phyloP scores from a whole-genome alignment of 2,329 filamentous ascomycete species.

The Magnaporthiopsis poae region DNA sequence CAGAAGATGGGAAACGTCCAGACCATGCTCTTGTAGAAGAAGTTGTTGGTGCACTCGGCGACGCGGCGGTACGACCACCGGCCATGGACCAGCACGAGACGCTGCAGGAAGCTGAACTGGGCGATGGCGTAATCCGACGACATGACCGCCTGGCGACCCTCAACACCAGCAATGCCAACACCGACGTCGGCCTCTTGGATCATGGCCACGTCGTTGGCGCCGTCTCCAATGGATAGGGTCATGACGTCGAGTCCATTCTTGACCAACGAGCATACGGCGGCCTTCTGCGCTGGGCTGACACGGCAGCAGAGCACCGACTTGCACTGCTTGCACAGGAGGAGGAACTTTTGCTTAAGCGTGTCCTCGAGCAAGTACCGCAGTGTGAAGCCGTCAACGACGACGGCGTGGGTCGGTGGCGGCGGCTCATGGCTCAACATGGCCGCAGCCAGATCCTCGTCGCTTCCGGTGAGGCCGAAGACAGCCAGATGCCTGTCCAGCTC shows the following conservation, averaged over 20 bases:
- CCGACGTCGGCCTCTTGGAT: conserved; percentile 96
- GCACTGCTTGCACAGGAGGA: conserved; percentile 93
- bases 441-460: conserved; percentile 69
- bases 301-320: conserved; percentile 92
- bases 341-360: conserved; percentile 76
- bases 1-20: conserved; percentile 96
- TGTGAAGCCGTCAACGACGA: conserved; percentile 91
- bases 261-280: conserved; percentile 91
- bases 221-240: conserved; percentile 86
- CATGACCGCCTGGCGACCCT: conserved; percentile 89
- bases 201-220: conserved; percentile 94
- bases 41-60: conserved; percentile 90
- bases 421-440: conserved; percentile 78
- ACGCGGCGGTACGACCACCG: conserved; percentile 93
- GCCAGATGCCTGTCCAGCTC: conserved; percentile 66
- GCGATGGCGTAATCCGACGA: conserved; percentile 92
- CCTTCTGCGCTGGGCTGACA: conserved; percentile 94
- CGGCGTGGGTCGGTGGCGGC: conserved; percentile 76
- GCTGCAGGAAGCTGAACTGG: conserved; percentile 80
- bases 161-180: conserved; percentile 86
- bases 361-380: conserved; percentile 80
- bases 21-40: conserved; percentile 99
- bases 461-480: conserved; percentile 70
- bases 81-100: conserved; percentile 80
- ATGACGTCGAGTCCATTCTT: conserved; percentile 92